phyloP scores from a whole-genome alignment of 1,284 basidiomycete species.

The Naganishia albida region DNA sequence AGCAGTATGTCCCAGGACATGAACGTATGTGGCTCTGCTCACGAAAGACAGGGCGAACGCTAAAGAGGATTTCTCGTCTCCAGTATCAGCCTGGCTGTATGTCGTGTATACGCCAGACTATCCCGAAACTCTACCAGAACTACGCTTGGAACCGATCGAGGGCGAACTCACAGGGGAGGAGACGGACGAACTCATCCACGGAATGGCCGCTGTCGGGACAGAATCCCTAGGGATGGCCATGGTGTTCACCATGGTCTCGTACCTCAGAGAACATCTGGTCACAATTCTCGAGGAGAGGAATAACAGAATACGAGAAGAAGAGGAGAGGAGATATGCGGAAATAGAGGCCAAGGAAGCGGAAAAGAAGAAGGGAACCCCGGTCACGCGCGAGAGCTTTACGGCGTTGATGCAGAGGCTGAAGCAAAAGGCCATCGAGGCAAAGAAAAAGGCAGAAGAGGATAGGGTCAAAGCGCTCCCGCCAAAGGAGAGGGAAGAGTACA shows the following conservation, averaged over 20 bases:
- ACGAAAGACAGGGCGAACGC: no score
- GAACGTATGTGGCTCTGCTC: conserved; percentile 59
- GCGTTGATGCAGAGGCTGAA: conserved; percentile 80
- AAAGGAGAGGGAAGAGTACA: conserved; percentile 88
- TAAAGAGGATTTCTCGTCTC: neutral
- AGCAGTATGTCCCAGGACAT: conserved; percentile 66
- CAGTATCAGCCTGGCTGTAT: conserved; percentile 74
- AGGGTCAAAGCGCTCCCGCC: conserved; percentile 70
- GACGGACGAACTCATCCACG: conserved; percentile 64
- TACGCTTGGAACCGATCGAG: conserved; percentile 68
- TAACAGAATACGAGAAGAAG: conserved; percentile 64
- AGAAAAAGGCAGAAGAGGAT: conserved; percentile 76
- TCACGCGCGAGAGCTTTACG: conserved; percentile 78
- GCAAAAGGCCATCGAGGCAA: conserved; percentile 61
- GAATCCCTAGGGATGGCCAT: conserved; percentile 96
- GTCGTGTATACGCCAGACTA: conserved; percentile 71
- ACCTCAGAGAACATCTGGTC: conserved; percentile 77
- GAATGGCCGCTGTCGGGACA: conserved; percentile 71
- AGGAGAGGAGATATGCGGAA: conserved; percentile 68
- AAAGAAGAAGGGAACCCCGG: conserved; percentile 83
- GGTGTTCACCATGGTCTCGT: conserved; percentile 91
- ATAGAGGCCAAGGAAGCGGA: conserved; percentile 83
- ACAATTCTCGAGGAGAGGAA: conserved; percentile 64
- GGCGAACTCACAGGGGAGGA: conserved; percentile 62
- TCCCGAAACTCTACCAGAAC: conserved; percentile 73